Evolutionary conservation across 371 early-diverging fungal species (phyloP).

Genomic region (Mortierella sp.): DNA sequence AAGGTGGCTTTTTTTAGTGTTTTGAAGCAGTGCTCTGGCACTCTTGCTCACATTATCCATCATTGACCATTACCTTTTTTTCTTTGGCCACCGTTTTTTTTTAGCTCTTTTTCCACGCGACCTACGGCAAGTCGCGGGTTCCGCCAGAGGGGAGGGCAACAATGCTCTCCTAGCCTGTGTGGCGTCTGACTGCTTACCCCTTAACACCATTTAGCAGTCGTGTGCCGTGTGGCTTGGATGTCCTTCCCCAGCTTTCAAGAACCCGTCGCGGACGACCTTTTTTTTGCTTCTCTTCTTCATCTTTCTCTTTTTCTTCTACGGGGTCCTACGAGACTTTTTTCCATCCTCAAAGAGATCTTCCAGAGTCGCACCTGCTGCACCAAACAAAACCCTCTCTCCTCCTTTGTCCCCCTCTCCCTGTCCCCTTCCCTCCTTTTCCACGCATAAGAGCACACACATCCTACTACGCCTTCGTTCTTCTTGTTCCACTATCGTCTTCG

Average conservation of each 20-base stretch:
- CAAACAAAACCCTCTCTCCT: conserved; percentile 3
- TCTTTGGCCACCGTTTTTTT: not conserved
- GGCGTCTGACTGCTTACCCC: too few relatives aligned
- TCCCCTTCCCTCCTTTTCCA: not conserved
- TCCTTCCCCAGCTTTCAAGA: not conserved
- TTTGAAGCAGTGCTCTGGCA: too few relatives aligned
- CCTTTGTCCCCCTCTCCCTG: not conserved
- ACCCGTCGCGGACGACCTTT: not conserved
- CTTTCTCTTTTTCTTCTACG: not conserved
- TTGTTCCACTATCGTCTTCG: not conserved
- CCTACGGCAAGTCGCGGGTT: not conserved
- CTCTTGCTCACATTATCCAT: too few relatives aligned
- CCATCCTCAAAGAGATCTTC: not conserved
- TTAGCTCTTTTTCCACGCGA: not conserved
- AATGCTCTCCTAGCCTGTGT: too few relatives aligned
- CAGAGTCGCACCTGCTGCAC: not conserved
- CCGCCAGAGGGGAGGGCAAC: too few relatives aligned
- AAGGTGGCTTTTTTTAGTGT: too few relatives aligned
- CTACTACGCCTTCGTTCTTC: not conserved
- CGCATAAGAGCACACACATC: not conserved
- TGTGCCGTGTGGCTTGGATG: too few relatives aligned
- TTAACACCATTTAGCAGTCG: too few relatives aligned
- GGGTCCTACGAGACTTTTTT: not conserved
- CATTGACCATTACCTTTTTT: not conserved
- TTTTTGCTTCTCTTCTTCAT: not conserved